Conservation (phyloP, 805 yeast species). For the Metschnikowia drakensbergensis region DNA sequence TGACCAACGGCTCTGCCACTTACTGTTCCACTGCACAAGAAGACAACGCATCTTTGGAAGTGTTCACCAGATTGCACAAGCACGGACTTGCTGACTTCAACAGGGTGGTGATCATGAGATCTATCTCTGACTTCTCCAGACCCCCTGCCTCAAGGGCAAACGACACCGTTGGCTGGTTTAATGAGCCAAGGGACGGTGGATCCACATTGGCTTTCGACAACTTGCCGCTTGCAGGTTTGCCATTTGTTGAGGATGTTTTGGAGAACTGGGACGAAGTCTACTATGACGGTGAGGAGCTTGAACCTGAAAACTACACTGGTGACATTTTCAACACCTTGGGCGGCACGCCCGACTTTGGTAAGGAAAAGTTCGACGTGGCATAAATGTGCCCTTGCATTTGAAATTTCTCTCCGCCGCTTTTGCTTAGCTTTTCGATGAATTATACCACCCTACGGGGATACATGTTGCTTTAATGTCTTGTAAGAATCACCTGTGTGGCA, state of each 20-base stretch:
- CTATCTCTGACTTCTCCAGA: conserved; percentile 56
- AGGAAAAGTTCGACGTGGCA: conserved; percentile 23
- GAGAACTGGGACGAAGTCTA: conserved; percentile 44
- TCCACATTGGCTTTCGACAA: conserved; percentile 45
- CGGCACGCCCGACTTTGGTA: conserved; percentile 40
- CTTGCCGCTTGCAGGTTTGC: conserved; percentile 50
- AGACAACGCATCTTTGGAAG: conserved; percentile 63
- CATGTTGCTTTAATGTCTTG: no score
- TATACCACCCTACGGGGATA: no score
- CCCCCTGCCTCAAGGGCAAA: conserved; percentile 45
- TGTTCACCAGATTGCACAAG: conserved; percentile 50
- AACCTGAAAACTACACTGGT: conserved; percentile 55
- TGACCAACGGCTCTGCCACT: conserved; percentile 56
- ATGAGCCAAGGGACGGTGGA: conserved; percentile 50
- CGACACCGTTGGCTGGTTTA: conserved; percentile 49
- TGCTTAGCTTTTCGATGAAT: neutral
- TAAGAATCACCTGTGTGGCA: no score
- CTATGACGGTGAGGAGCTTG: conserved; percentile 29
- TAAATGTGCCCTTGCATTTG: conserved; percentile 5
- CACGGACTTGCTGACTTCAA: conserved; percentile 54
- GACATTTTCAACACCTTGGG: conserved; percentile 57
- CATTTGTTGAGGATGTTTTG: conserved; percentile 52
- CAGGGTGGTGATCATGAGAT: conserved; percentile 57
- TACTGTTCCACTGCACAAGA: conserved; percentile 66
- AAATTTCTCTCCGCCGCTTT: neutral